A percentile compares a stretch with the other conserved stretches of the same genome.
Conservation (phyloP, 2,329 filamentous ascomycete species). For the Hymenoscyphus scutula region DNA sequence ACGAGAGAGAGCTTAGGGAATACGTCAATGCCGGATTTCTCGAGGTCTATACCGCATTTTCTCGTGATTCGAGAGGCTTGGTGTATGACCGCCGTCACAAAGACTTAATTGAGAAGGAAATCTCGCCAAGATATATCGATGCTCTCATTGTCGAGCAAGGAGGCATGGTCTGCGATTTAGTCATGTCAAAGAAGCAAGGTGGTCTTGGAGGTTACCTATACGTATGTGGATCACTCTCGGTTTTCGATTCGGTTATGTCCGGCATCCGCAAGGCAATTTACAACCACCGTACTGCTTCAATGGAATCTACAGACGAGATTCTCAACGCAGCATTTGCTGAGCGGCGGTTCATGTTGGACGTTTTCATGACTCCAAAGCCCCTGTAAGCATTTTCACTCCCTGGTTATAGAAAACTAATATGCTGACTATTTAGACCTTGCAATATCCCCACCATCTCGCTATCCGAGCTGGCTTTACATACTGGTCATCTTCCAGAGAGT, state of each 20-base stretch:
- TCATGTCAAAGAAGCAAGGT: conserved; percentile 56
- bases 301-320: conserved; percentile 50
- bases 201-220: conserved; percentile 49
- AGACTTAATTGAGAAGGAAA: conserved; percentile 50
- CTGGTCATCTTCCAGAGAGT: conserved; percentile 47
- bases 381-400: conserved; percentile 28
- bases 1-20: conserved; percentile 48
- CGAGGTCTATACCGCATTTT: conserved; percentile 54
- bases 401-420: too few species aligned
- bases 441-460: conserved; percentile 50
- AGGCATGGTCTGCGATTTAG: conserved; percentile 49
- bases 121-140: conserved; percentile 52
- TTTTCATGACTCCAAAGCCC: conserved; percentile 55
- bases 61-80: conserved; percentile 48
- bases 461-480: conserved; percentile 49
- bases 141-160: conserved; percentile 51
- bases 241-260: conserved; percentile 54
- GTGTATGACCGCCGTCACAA: conserved; percentile 42
- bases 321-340: conserved; percentile 54
- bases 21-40: conserved; percentile 47
- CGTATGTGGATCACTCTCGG: conserved; percentile 48
- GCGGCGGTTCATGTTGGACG: conserved; percentile 54
- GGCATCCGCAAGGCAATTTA: conserved; percentile 56
- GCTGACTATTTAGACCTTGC: conserved; percentile 36
- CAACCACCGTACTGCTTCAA: conserved; percentile 50